These are phyloP conservation scores for Actinidia polygama DNA, from an alignment of 179 eudicot genomes.

Conservation along the genomic window DNA sequence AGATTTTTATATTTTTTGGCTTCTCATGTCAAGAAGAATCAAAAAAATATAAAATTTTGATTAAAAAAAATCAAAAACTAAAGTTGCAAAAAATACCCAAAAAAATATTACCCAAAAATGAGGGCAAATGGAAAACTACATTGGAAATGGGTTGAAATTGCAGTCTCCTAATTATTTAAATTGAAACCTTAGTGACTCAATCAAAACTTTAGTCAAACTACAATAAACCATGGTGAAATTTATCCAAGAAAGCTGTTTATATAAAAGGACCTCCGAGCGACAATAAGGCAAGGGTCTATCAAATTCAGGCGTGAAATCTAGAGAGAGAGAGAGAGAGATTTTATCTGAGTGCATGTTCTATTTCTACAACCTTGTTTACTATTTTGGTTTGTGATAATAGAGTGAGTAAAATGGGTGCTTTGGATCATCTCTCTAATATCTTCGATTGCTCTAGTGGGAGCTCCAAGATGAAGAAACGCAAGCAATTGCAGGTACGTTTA, in stretches of 20 bases:
- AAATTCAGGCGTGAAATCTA: background rate
- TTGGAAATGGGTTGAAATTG: too few species aligned
- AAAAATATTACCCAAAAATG: too few species aligned
- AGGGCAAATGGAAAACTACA: too few species aligned
- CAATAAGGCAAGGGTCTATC: background rate
- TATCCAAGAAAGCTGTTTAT: background rate
- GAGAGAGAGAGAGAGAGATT: background rate
- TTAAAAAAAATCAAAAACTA: too few species aligned
- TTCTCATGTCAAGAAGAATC: too few species aligned
- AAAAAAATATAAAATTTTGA: too few species aligned
- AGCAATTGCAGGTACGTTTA: slow-evolving; percentile 59
- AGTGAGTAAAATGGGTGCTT: slow-evolving; percentile 50
- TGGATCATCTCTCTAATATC: slow-evolving; percentile 62
- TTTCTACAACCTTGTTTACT: background rate
- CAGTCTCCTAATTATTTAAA: too few species aligned
- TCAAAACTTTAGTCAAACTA: too few species aligned
- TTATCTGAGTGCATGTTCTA: background rate
- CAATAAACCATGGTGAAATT: too few species aligned
- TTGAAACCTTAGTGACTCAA: too few species aligned
- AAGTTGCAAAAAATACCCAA: too few species aligned
- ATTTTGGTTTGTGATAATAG: background rate
- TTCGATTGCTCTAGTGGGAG: slow-evolving; percentile 56
- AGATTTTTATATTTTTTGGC: too few species aligned
- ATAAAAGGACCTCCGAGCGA: background rate
- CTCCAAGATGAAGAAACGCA: slow-evolving; percentile 45